These are phyloP conservation scores for Linum usitatissimum DNA, from an alignment of 345 rosid species.

Conservation along the genomic window DNA sequence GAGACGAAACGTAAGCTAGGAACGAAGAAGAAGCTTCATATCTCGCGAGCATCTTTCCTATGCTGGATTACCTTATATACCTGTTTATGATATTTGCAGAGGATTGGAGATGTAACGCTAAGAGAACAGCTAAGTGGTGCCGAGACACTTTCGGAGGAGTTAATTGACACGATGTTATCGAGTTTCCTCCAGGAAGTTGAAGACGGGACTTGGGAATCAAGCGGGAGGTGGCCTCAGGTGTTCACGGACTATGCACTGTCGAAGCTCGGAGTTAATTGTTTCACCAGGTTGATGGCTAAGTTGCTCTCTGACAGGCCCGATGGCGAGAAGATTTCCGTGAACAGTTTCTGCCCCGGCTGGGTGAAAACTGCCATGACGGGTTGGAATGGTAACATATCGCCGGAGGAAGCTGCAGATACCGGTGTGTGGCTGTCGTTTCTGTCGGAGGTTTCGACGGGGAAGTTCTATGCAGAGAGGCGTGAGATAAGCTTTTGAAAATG, in stretches of 20 bases:
- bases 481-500: conserved; percentile 48
- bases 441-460: conserved; percentile 63
- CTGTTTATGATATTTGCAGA: too few relatives aligned
- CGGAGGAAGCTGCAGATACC: conserved; percentile 80
- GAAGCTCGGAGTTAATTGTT: conserved; percentile 78
- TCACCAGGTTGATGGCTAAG: conserved; percentile 59
- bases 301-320: conserved; percentile 49
- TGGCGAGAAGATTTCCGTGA: conserved; percentile 63
- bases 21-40: too few relatives aligned
- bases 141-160: conserved; percentile 57
- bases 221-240: conserved; percentile 72
- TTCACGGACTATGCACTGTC: conserved; percentile 80
- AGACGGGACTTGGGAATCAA: conserved; percentile 63
- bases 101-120: conserved; percentile 45
- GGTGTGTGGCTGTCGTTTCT: conserved; percentile 91
- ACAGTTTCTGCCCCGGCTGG: conserved; percentile 96
- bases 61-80: too few relatives aligned
- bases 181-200: conserved; percentile 72
- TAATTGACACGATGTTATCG: conserved; percentile 42
- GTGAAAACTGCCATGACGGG: conserved; percentile 96
- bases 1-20: conserved; percentile 68
- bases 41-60: too few relatives aligned
- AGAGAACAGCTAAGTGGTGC: conserved; percentile 40
- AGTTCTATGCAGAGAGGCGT: conserved; percentile 88
- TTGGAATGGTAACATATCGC: conserved; percentile 74